A percentile compares a stretch with the other conserved stretches of the same genome.
These are phyloP conservation scores for Elsinoe perseae DNA, from an alignment of 2,329 filamentous ascomycete species.

Conservation along the genomic window DNA sequence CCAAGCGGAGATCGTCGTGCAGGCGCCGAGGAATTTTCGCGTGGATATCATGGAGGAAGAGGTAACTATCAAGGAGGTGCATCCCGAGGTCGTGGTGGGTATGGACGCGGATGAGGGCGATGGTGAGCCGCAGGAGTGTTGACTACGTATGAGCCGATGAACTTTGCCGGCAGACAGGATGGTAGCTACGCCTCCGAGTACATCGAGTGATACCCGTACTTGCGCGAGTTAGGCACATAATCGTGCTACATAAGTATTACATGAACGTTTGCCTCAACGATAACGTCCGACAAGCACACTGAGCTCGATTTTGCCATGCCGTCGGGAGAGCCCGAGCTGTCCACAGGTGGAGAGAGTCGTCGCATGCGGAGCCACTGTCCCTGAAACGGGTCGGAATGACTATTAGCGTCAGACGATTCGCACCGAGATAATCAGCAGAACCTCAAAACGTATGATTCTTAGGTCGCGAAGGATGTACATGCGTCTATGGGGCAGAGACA, in stretches of 20 bases:
- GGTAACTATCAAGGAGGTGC: neutral
- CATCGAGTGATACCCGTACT: too few relatives aligned
- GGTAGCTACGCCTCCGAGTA: too few relatives aligned
- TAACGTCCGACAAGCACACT: too few relatives aligned
- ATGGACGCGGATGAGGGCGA: neutral
- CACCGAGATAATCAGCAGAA: too few relatives aligned
- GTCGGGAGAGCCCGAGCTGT: neutral
- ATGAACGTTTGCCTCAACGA: too few relatives aligned
- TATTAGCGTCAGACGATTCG: neutral
- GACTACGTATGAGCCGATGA: too few relatives aligned
- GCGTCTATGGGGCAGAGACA: neutral
- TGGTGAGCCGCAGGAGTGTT: neutral
- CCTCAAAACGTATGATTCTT: neutral
- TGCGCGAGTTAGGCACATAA: neutral
- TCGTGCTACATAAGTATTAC: too few relatives aligned
- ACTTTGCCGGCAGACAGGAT: too few relatives aligned
- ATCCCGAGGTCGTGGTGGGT: neutral
- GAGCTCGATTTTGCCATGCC: neutral
- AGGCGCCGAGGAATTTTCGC: neutral
- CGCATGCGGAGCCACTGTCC: neutral
- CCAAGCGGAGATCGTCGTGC: neutral
- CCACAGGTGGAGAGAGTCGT: too few relatives aligned
- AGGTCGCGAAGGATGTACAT: neutral
- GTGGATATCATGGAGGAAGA: neutral
- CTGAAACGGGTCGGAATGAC: neutral